These are phyloP conservation scores for Sideroxylon spinosum DNA, from an alignment of 179 eudicot species.

Conservation along the genomic window DNA sequence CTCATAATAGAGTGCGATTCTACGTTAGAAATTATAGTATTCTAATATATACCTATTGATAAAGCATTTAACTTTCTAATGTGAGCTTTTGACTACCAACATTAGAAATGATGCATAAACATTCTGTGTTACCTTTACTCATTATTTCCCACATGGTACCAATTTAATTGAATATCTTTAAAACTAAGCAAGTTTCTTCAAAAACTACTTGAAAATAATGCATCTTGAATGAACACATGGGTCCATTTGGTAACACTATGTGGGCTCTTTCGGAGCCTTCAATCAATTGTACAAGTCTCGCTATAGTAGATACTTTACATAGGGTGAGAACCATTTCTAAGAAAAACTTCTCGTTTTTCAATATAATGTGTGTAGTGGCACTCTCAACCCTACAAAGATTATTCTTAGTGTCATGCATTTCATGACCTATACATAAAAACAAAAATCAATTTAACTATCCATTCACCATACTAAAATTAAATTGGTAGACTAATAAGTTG, in stretches of 20 bases:
- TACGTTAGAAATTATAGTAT: neutral
- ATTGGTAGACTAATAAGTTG: too few species aligned
- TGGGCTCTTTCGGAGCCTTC: conserved; percentile 10
- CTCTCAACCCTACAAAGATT: too few species aligned
- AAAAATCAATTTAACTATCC: too few species aligned
- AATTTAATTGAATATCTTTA: conserved; percentile 14
- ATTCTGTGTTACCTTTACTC: neutral
- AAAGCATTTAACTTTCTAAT: neutral
- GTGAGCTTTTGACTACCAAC: neutral
- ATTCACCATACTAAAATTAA: too few species aligned
- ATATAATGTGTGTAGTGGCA: too few species aligned
- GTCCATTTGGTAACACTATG: conserved; percentile 10
- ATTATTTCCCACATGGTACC: conserved; percentile 16
- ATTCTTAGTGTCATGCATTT: too few species aligned
- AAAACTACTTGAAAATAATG: conserved; percentile 10
- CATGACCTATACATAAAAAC: too few species aligned
- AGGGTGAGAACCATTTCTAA: too few species aligned
- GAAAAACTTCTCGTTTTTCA: too few species aligned
- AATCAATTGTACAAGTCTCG: neutral
- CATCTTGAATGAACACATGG: neutral
- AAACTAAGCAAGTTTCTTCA: conserved; percentile 17
- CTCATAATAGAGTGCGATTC: too few species aligned
- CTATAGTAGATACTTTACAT: too few species aligned
- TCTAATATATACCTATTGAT: neutral
- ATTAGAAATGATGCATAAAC: neutral